These are phyloP conservation scores for Magnusiomyces suaveolens DNA, from an alignment of 1,139 yeast genomes.

Conservation along the genomic window DNA sequence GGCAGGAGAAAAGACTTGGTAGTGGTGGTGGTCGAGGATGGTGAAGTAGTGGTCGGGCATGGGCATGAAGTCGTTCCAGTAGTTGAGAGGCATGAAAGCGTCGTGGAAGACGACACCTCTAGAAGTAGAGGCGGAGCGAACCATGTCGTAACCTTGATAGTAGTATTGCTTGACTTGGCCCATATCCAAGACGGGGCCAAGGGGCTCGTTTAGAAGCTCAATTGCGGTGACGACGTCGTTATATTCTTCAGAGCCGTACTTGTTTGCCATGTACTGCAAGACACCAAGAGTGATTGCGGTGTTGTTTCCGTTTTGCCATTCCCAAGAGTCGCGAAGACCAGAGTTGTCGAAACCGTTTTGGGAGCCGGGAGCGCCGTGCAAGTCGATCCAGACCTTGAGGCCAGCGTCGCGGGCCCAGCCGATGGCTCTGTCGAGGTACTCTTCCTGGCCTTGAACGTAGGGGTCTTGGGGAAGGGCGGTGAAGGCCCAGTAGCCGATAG, in stretches of 20 bases:
- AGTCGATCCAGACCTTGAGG: constrained; percentile 78
- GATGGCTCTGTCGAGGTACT: constrained; percentile 64
- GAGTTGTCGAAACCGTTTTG: constrained; percentile 96
- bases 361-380: constrained; percentile 94
- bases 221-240: constrained; percentile 72
- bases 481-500: constrained; percentile 96
- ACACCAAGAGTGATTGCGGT: constrained; percentile 45
- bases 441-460: constrained; percentile 75
- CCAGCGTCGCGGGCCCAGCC: constrained; percentile 58
- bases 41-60: constrained; percentile 49
- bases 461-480: constrained; percentile 58
- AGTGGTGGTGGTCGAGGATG: constrained; percentile 81
- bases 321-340: constrained; percentile 60
- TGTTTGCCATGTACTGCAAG: constrained; percentile 37
- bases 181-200: constrained; percentile 59
- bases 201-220: constrained; percentile 83
- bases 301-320: constrained; percentile 44
- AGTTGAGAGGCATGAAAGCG: constrained; percentile 54
- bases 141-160: constrained; percentile 42
- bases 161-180: constrained; percentile 49
- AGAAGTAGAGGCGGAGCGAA: constrained; percentile 41
- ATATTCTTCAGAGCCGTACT: constrained; percentile 58
- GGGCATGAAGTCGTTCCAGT: constrained; percentile 50
- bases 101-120: constrained; percentile 60
- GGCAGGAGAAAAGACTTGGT: constrained; percentile 68